Evolutionary conservation across 345 rosid species (phyloP).

Genomic region (Linum tenue): DNA sequence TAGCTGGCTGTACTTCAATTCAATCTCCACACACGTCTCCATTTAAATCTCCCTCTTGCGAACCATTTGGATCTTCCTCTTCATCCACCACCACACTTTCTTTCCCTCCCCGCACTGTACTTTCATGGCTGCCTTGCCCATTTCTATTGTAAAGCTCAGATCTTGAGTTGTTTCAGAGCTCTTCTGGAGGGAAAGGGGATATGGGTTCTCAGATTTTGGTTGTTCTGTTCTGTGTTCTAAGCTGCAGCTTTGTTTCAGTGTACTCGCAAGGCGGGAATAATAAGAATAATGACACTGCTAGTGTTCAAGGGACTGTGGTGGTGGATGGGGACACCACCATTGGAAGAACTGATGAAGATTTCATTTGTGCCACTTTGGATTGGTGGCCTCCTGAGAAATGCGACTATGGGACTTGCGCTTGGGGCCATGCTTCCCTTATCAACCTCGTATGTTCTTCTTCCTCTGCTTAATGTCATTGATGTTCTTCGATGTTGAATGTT

Average conservation of each 20-base stretch:
- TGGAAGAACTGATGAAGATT: constrained; percentile 70
- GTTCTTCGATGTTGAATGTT: not conserved
- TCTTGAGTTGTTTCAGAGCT: not conserved
- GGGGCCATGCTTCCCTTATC: constrained; percentile 82
- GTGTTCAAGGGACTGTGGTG: constrained; percentile 2
- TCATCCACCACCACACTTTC: no score
- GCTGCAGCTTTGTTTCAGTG: not conserved
- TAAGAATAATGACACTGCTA: not conserved
- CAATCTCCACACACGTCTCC: no score
- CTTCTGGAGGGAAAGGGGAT: not conserved
- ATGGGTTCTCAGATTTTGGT: constrained; percentile 3
- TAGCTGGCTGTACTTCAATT: no score
- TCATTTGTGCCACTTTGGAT: constrained; percentile 85
- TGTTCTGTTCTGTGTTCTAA: not conserved
- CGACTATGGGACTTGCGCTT: constrained; percentile 82
- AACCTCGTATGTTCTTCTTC: constrained; percentile 51
- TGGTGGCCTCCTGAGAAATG: constrained; percentile 99
- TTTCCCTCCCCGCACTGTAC: no score
- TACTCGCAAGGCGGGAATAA: not conserved
- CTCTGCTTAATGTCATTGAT: not conserved
- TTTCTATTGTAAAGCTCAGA: not conserved
- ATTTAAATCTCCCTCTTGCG: no score
- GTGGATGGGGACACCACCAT: constrained; percentile 26
- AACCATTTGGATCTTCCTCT: no score
- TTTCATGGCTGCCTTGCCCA: constrained; percentile 4